Conservation (phyloP, 768 basidiomycete genomes). For the Lenzites betulinus region DNA sequence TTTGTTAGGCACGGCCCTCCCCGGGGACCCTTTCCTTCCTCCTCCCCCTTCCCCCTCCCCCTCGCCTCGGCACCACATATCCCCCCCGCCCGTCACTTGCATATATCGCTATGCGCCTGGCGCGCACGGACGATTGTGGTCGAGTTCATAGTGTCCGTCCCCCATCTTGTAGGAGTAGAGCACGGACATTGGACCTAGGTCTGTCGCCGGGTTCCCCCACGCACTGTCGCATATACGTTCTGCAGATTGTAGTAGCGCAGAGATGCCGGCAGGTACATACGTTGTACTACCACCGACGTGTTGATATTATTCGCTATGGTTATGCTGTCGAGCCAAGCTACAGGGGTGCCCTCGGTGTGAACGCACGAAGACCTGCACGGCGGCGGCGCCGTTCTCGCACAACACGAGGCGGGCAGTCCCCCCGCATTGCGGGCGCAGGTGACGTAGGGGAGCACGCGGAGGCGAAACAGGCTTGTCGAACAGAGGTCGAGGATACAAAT, state of each 20-base stretch:
- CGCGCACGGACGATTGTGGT: conserved; percentile 10
- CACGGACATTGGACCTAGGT: conserved; percentile 6
- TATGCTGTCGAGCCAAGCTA: background rate
- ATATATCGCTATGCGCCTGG: conserved; percentile 8
- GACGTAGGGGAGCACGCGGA: background rate
- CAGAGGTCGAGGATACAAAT: conserved; percentile 4
- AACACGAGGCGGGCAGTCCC: background rate
- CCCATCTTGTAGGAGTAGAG: conserved; percentile 5
- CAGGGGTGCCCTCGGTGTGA: background rate
- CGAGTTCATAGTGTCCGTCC: conserved; percentile 1
- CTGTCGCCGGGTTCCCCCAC: background rate
- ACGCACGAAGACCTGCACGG: background rate
- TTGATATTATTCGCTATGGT: conserved; percentile 22
- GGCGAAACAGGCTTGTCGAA: conserved; percentile 8
- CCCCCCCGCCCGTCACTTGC: background rate
- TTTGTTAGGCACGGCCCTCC: conserved; percentile 51
- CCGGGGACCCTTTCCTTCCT: background rate
- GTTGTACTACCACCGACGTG: conserved; percentile 19
- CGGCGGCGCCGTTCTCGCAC: background rate
- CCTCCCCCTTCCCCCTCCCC: too few relatives aligned
- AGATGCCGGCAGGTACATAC: conserved; percentile 14
- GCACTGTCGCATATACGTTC: background rate
- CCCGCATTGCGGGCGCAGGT: background rate
- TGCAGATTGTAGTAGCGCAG: background rate
- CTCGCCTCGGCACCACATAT: background rate